These are phyloP conservation scores for Huiozyma naganishii DNA, from an alignment of 805 yeast species.

Conservation along the genomic window DNA sequence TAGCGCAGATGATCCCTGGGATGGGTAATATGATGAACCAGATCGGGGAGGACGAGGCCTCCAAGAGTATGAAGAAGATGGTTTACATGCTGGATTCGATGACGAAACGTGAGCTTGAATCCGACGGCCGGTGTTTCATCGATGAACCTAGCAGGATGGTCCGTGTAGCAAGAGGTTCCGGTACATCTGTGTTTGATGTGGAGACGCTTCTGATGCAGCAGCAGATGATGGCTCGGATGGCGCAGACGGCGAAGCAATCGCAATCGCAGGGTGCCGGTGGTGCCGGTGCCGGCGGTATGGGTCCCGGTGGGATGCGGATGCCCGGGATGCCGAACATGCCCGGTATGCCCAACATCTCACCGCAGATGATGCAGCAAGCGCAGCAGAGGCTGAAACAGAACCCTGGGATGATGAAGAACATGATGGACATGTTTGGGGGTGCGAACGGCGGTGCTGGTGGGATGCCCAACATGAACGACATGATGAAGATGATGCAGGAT, in stretches of 20 bases:
- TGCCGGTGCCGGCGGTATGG: slow-evolving; percentile 20
- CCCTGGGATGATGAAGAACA: slow-evolving; percentile 64
- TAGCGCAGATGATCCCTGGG: slow-evolving; percentile 91
- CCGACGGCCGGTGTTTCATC: slow-evolving; percentile 73
- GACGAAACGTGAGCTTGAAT: slow-evolving; percentile 84
- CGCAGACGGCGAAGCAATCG: slow-evolving; percentile 47
- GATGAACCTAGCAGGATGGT: slow-evolving; percentile 78
- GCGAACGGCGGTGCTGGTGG: slow-evolving; percentile 38
- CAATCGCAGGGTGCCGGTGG: slow-evolving; percentile 30
- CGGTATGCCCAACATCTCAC: slow-evolving; percentile 37
- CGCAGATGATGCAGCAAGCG: slow-evolving; percentile 37
- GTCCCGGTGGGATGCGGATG: slow-evolving; percentile 44
- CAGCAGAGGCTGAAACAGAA: slow-evolving; percentile 57
- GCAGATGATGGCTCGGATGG: slow-evolving; percentile 90
- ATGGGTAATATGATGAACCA: slow-evolving; percentile 80
- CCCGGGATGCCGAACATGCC: slow-evolving; percentile 49
- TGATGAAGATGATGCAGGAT: slow-evolving; percentile 50
- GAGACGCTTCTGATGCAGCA: slow-evolving; percentile 89
- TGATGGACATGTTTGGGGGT: slow-evolving; percentile 68
- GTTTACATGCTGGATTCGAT: slow-evolving; percentile 88
- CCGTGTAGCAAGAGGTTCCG: slow-evolving; percentile 90
- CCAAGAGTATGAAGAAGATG: slow-evolving; percentile 76
- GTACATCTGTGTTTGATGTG: slow-evolving; percentile 84
- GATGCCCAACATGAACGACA: slow-evolving; percentile 55
- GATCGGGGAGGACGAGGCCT: slow-evolving; percentile 86